Conservation (phyloP, 768 basidiomycete species). For the Trametes cubensis region DNA sequence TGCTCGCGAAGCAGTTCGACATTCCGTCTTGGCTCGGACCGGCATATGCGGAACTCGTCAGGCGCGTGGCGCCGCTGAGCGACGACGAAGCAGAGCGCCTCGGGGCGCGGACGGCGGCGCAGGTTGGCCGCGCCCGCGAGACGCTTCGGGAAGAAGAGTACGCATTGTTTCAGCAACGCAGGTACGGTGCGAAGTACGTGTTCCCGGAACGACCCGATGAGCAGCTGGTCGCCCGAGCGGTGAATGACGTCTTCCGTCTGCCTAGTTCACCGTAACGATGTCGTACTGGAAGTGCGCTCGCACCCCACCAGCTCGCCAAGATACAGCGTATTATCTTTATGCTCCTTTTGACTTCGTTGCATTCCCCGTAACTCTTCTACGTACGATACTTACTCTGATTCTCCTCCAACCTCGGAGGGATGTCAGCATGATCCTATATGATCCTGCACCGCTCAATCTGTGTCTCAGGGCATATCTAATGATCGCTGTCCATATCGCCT, state of each 20-base stretch:
- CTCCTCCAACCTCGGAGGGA: no score
- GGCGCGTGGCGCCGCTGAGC: conserved; percentile 26
- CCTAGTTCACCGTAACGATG: not conserved
- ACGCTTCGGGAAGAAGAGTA: conserved; percentile 28
- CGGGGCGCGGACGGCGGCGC: conserved; percentile 27
- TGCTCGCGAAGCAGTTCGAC: conserved; percentile 27
- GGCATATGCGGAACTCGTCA: conserved; percentile 31
- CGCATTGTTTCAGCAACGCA: conserved; percentile 14
- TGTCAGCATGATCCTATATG: no score
- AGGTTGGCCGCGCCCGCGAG: conserved; percentile 32
- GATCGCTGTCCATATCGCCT: no score
- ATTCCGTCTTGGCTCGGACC: conserved; percentile 28
- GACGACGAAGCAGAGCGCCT: conserved; percentile 32
- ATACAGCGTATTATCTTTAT: no score
- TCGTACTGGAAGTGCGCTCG: no score
- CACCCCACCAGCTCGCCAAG: no score
- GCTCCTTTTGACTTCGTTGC: no score
- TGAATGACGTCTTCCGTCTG: conserved; percentile 26
- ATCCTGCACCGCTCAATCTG: no score
- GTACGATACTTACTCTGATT: no score
- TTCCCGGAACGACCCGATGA: conserved; percentile 23
- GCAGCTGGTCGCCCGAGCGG: conserved; percentile 25
- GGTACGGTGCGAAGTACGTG: conserved; percentile 19
- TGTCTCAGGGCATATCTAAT: no score
- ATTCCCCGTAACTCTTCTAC: no score